Evolutionary conservation across 179 eudicot genomes (phyloP).

Genomic region (Gypsophila paniculata): DNA sequence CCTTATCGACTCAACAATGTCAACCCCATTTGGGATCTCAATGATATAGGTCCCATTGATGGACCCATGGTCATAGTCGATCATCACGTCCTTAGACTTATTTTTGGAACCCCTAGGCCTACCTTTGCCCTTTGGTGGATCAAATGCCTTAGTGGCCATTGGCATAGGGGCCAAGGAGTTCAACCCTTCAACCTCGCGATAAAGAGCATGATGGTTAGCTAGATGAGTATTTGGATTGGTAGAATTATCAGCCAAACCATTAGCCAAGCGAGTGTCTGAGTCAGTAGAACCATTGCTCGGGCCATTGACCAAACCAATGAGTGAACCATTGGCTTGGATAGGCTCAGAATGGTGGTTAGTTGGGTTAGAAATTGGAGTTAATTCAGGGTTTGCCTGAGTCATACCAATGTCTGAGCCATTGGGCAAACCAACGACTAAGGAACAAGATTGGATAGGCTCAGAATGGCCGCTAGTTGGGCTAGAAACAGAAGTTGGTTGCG

Average conservation of each 20-base stretch:
- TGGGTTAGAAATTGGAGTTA: too few species aligned
- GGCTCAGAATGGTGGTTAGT: too few species aligned
- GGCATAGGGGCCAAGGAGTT: background rate
- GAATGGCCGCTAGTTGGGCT: background rate
- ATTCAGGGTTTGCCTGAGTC: too few species aligned
- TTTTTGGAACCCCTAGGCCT: slow-evolving; percentile 37
- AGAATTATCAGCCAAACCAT: background rate
- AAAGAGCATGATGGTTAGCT: background rate
- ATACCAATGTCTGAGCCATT: too few species aligned
- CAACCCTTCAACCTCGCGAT: background rate
- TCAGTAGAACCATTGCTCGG: too few species aligned
- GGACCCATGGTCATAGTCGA: background rate
- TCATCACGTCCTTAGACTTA: slow-evolving; percentile 21
- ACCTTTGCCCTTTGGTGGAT: slow-evolving; percentile 14
- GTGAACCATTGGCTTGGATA: too few species aligned
- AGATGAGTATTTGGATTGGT: background rate
- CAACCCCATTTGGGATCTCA: slow-evolving; percentile 27
- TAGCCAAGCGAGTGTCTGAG: background rate
- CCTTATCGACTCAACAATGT: slow-evolving; percentile 23
- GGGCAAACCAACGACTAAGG: background rate
- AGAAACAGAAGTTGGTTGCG: background rate
- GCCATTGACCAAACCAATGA: too few species aligned
- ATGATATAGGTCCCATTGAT: slow-evolving; percentile 11
- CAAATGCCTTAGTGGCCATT: background rate
- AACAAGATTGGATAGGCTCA: background rate